Conservation (phyloP, 768 basidiomycete genomes). For the Mycena chlorophos region DNA sequence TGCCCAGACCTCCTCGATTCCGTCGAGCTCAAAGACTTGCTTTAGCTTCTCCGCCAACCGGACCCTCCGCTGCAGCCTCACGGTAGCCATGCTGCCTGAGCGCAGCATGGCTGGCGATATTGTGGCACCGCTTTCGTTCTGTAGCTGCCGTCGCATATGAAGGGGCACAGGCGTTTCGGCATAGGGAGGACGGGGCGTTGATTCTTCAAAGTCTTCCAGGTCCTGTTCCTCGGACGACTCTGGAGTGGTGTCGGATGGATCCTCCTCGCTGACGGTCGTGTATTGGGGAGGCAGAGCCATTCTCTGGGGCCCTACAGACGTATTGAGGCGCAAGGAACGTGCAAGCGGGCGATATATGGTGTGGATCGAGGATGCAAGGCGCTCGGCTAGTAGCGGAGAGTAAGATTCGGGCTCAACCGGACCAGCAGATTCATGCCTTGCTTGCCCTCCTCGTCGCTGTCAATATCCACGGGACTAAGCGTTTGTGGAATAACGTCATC, state of each 20-base stretch:
- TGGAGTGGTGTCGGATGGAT: slow-evolving; percentile 30
- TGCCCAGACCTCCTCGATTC: slow-evolving; percentile 81
- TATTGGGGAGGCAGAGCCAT: slow-evolving; percentile 19
- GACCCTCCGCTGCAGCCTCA: slow-evolving; percentile 64
- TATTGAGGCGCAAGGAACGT: slow-evolving; percentile 51
- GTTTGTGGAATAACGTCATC: slow-evolving; percentile 54
- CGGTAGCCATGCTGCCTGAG: slow-evolving; percentile 70
- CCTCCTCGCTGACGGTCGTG: slow-evolving; percentile 32
- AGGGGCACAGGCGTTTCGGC: slow-evolving; percentile 13
- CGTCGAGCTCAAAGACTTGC: slow-evolving; percentile 82
- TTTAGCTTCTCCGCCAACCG: slow-evolving; percentile 84
- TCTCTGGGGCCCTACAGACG: slow-evolving; percentile 24
- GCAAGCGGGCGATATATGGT: slow-evolving; percentile 83
- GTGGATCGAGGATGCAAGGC: slow-evolving; percentile 82
- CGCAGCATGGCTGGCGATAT: slow-evolving; percentile 34
- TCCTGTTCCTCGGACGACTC: slow-evolving; percentile 33
- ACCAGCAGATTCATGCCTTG: slow-evolving; percentile 23
- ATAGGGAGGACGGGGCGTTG: slow-evolving; percentile 42
- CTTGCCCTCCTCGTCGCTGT: slow-evolving; percentile 67
- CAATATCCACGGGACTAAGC: slow-evolving; percentile 46
- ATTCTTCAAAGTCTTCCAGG: slow-evolving; percentile 52
- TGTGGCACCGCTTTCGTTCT: slow-evolving; percentile 7
- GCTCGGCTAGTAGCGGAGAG: slow-evolving; percentile 36
- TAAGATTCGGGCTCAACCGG: not conserved
- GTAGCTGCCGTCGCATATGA: slow-evolving; percentile 8